Base-by-base conservation (phyloP, 139 green algal species). In the Tetradesmus obliquus region DNA sequence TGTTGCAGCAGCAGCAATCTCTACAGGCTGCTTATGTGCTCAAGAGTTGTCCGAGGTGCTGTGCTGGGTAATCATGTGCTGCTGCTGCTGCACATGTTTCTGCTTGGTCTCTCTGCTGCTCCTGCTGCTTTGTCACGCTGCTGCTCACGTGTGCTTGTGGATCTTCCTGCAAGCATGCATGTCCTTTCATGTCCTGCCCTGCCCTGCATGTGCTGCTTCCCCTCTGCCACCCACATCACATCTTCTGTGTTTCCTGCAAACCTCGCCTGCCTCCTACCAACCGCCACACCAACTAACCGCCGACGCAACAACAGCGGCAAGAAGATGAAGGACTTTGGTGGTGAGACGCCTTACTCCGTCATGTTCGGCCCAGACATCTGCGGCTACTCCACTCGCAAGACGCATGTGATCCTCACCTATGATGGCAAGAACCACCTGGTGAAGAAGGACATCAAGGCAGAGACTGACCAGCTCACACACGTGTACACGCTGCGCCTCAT, bases 341-440 rank as follows among this genome's bases (percentile, higher is more conserved):
- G 97, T 76, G 93, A 98, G 20, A 99, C 98, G 3, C 96, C 97
- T 10, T 99, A 99, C 96, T 97, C 95, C 19, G 94, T 99, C 93
- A 99, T 99, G 98, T 99, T 99, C 93, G 98, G 98, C 51, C 98
- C 98, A 5, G 98, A 99, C 94, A 99, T 99, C 94, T 99, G 98
- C 94, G 98, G 98, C 76, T 94, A 95, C 89, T 95, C 93, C 69
- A 96, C 94, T 20, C 94, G 95, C 86, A 98, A 98, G 95, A 95
- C 99, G 13, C 98, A 99, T 91, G 96, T 99, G 9, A 99, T 99
- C 91, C 92, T 99, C 20, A 94, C 95, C 72, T 96, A 99, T 94
- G 97, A 99, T 90, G 94, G 69, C 53, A 98, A 97, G 88, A 99
- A 97, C 87, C 96, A 98, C 86, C 92, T 97, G 71, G 97, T 99